Evolutionary conservation across 164 flowering plant species (phyloP), one percentile per base, ranked within the genome.

Genomic region (Sextonia rubra): DNA sequence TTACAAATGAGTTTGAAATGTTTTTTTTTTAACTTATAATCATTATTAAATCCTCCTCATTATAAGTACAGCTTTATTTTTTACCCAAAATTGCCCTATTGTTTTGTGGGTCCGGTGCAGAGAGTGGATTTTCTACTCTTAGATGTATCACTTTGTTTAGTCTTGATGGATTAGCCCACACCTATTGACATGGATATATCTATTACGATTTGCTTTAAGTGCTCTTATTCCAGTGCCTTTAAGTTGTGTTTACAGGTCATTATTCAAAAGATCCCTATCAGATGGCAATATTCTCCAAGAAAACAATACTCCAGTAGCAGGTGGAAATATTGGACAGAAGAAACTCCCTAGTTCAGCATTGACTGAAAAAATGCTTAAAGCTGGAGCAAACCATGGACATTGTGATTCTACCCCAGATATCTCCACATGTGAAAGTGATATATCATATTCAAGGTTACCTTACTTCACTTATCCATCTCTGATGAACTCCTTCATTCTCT

Each of bases 241-340:
- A 25, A 17, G 32, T 64, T 27, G 8, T 64, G 14, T 64, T 64
- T 29, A 12, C 72, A 93, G 99, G 86, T 82, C 85, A 60, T 49
- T 82, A 44, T 73, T 93, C 26, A 91, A 88, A 80, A 87, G 99
- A 80, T 95, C 99, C 15, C 71, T 93, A 52, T 95, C 98, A 44
- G 99, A 90, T 81, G 98, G 95, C 26, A 91, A 90, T 81, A 83
- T 95, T 75, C 83, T 83, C 17, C 79, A 79, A 73, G 88, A 85
- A 71, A 85, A 83, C 70, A 81, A 81, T 74, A 80, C 88, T 32
- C 83, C 83, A 64, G 68, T 75, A 25, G 78, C 81, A 37, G 72
- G 74, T 58, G 48, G 77, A 68, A 78, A 74, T 71, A 69, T 71
- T 66, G 83, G 74, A 63, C 71, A 82, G 74, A 77, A 79, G 60